These are phyloP conservation scores for Abrus pulchellus DNA, from an alignment of 306 rosid genomes.

Conservation along the genomic window DNA sequence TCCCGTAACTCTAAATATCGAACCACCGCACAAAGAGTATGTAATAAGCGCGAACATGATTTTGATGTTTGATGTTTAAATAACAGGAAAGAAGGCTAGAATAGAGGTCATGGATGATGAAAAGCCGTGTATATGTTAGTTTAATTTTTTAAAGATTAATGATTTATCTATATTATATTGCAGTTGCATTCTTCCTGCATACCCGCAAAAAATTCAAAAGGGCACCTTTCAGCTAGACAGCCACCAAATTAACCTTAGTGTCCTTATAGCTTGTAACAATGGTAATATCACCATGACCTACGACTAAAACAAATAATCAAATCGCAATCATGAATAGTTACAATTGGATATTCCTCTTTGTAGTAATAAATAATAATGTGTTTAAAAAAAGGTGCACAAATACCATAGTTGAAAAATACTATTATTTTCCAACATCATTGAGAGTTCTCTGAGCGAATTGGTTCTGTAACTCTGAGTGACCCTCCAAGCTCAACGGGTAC, in stretches of 20 bases:
- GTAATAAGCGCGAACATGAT: background rate
- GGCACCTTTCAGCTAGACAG: slow-evolving; percentile 3
- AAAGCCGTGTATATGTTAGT: background rate
- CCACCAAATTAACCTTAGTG: slow-evolving; percentile 9
- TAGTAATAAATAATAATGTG: background rate
- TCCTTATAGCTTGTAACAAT: slow-evolving; percentile 24
- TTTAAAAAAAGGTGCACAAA: slow-evolving; percentile 1
- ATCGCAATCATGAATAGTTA: slow-evolving; percentile 19
- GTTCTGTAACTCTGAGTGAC: slow-evolving; percentile 75
- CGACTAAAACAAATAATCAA: slow-evolving; percentile 33
- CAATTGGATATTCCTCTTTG: slow-evolving; percentile 34
- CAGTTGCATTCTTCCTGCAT: background rate
- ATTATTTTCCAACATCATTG: slow-evolving; percentile 33
- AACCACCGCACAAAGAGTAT: background rate
- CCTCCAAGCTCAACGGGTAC: slow-evolving; percentile 88
- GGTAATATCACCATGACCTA: background rate
- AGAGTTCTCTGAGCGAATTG: slow-evolving; percentile 43
- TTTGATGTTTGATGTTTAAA: background rate
- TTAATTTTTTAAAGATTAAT: background rate
- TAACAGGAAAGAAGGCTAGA: background rate
- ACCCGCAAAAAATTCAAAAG: background rate
- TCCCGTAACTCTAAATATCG: background rate
- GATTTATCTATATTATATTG: background rate
- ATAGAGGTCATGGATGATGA: background rate
- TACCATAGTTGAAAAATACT: slow-evolving; percentile 1